phyloP scores from a whole-genome alignment of 352 stramenopile species.

The Pilasporangium apinafurcum region DNA sequence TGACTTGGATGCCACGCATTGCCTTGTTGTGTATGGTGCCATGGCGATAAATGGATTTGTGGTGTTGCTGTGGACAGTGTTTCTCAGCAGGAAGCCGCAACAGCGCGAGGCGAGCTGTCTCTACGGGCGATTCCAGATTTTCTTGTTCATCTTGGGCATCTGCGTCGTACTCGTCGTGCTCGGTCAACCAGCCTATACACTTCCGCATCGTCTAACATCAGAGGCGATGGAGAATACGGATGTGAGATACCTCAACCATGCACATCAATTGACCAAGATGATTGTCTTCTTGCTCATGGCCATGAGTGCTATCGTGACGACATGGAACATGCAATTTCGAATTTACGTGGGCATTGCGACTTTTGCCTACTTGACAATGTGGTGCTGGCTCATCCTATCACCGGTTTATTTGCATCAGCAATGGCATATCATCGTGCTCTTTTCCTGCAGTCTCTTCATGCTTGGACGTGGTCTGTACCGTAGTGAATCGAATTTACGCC shows the following conservation, averaged over 20 bases:
- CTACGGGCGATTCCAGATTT: constrained; percentile 22
- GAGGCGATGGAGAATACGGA: constrained; percentile 5
- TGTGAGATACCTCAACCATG: constrained; percentile 7
- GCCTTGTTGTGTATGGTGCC: constrained; percentile 18
- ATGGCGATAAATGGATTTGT: constrained; percentile 4
- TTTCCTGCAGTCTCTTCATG: constrained; percentile 23
- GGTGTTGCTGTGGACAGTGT: constrained; percentile 2
- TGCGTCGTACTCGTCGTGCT: constrained; percentile 31
- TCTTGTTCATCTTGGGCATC: constrained; percentile 19
- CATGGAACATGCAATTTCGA: constrained; percentile 56
- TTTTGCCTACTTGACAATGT: constrained; percentile 16
- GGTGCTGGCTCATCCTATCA: constrained; percentile 19
- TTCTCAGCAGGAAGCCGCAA: constrained; percentile 20
- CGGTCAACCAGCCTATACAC: constrained; percentile 16
- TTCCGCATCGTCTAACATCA: neutral
- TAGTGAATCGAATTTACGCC: constrained; percentile 23
- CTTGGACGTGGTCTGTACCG: constrained; percentile 36
- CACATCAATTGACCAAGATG: constrained; percentile 35
- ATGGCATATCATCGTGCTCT: constrained; percentile 49
- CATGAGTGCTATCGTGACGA: constrained; percentile 34
- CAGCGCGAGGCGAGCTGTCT: constrained; percentile 6
- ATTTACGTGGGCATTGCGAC: constrained; percentile 21
- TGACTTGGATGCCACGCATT: constrained; percentile 13
- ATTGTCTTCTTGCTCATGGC: constrained; percentile 48
- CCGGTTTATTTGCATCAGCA: constrained; percentile 19